Evolutionary conservation across 768 basidiomycete genomes (phyloP).

Genomic region (Agrocybe pediades): DNA sequence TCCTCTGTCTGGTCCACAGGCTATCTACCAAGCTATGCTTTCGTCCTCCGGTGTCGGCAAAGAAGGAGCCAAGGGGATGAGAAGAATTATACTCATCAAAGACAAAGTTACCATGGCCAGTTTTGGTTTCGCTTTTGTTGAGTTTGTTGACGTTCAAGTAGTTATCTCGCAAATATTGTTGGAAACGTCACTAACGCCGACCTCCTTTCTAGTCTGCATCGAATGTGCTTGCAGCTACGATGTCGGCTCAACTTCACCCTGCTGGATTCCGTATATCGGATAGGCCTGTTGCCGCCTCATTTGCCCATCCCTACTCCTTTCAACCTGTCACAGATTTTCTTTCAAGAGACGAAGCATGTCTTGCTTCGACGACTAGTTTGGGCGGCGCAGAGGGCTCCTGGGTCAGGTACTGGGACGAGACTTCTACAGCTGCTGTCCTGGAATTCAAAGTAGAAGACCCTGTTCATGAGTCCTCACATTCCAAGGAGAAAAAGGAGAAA

Average conservation of each 20-base stretch:
- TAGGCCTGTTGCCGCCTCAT: constrained; percentile 87
- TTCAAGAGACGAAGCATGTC: constrained; percentile 75
- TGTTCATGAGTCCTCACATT: constrained; percentile 33
- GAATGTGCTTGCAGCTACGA: constrained; percentile 77
- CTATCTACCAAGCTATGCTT: constrained; percentile 82
- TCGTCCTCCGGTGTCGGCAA: constrained; percentile 77
- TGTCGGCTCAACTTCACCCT: constrained; percentile 87
- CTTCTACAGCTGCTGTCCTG: constrained; percentile 69
- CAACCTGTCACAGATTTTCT: constrained; percentile 77
- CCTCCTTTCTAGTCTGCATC: constrained; percentile 68
- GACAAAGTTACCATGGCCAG: constrained; percentile 86
- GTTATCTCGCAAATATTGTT: constrained; percentile 10
- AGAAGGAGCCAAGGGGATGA: constrained; percentile 85
- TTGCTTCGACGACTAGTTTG: constrained; percentile 64
- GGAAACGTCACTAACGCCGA: not conserved
- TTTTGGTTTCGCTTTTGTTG: constrained; percentile 94
- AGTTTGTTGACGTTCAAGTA: constrained; percentile 86
- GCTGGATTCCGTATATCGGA: constrained; percentile 93
- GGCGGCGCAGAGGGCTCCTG: constrained; percentile 75
- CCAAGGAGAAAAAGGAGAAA: constrained; percentile 58
- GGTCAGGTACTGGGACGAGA: constrained; percentile 94
- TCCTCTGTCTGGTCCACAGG: constrained; percentile 83
- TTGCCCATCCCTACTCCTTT: constrained; percentile 91
- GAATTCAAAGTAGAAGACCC: constrained; percentile 79
- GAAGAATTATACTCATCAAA: constrained; percentile 84